Evolutionary conservation across 192 early-diverging fungal genomes (phyloP), one percentile per base, ranked within the genome.

Genomic region (Coemansia sp.): DNA sequence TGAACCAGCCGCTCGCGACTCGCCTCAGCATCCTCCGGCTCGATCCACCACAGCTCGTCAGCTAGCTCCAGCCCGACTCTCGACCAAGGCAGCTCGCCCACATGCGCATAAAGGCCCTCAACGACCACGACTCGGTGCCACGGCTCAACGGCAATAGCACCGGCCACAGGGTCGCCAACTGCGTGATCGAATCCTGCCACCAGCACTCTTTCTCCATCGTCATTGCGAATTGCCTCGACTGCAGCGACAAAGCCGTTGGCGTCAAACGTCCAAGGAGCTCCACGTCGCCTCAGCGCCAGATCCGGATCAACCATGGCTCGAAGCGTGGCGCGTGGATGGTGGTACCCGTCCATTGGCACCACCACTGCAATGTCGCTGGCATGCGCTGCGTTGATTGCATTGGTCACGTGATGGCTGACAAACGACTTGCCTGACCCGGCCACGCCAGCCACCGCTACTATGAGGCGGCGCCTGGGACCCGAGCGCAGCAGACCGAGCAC

Each of bases 271-370:
- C 81, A 83, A 1, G 81, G 81, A 9, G 83, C 83, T 8, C 86
- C 86, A 1, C 86, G 68, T 0, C 79, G 67, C 3, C 37, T 46
- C 44, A 83, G 69, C 18, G 77, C 81, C 8, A 17, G 26, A 0
- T 46, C 66, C 3, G 83, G 81, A 43, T 84, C 70, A 50, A 65
- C 38, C 24, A 61, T 54, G 0, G 53, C 42, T 3, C 14, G n/a
- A 19, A 65, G 54, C 37, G 62, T 67, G 17, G 62, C 61, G 26
- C 63, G 65, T 39, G 71, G 60, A 39, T 76, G 54, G 58, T 87
- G 86, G 68, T 82, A 87, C 0, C 86, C 86, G 58, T 87, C 86
- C 83, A 87, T 83, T 3, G 80, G 72, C n/a, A 83, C 44, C 11
- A 82, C 72, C 8, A 68, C 53, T 18, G 76, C 72, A 0, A 63